Base-by-base conservation (phyloP, 148 eudicot species). In the Drosera capensis region DNA sequence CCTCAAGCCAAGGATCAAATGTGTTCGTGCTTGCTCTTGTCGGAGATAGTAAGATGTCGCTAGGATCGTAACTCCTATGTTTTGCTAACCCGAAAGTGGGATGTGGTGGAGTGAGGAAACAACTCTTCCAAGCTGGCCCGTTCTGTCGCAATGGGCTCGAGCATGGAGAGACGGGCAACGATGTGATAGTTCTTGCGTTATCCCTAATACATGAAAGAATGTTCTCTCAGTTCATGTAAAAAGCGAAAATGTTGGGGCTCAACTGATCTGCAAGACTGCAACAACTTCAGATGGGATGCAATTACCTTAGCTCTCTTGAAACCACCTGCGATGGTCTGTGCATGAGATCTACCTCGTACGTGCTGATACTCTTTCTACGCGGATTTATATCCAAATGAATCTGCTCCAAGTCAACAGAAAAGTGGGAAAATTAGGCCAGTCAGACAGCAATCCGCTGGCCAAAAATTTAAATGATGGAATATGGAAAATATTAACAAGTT, bases 111-210 rank as follows among this genome's bases (percentile, higher is more conserved):
- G 97, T 77, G 37, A 75, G 71, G 39, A 61, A 67, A 54, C 73
- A 75, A 54, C 75, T 83, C 68, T 46, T 65, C 59, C 71, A 72
- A 34, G 78, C 51, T 8, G 68, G 70, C 15, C 70, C 92, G 23
- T 62, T 35, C 24, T 68, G 78, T 34, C 90, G 60, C 55, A 82
- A 57, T 14, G 96, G 96, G 55, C 96, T 82, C 51, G 96, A 77
- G 26, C 69, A 68, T 12, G 97, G 97, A 40, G 97, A 88, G 21
- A 88, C 97, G 1, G 94, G 97, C 58, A 88, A 67, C 13, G 97
- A 88, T 20, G 75, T 72, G 46, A 88, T 83, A 49, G 68, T 66
- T 65, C 86, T 80, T 55, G 79, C 62, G 52, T 45, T 69, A 35
- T 75, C 94, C 78, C 97, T 88, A 67, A 46, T n/a, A 59, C 7